Evolutionary conservation across 2,329 filamentous ascomycete species (phyloP).

Genomic region (Hortaea sp.): DNA sequence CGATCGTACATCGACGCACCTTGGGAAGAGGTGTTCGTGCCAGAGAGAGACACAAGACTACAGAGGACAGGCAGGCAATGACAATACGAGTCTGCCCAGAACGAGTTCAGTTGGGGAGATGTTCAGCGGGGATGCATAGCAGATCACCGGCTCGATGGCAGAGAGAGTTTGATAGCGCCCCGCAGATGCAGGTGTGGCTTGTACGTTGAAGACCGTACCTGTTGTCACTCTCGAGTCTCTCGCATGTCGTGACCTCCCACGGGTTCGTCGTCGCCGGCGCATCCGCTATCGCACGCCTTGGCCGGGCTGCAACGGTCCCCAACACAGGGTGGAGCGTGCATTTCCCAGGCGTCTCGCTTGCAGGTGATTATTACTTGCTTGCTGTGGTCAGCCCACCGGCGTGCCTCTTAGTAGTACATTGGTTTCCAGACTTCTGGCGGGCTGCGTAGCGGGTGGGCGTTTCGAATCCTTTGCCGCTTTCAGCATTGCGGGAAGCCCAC

Average conservation of each 20-base stretch:
- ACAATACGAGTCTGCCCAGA: too few species aligned
- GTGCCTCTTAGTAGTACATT: too few species aligned
- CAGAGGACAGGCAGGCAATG: too few species aligned
- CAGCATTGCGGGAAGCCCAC: neutral
- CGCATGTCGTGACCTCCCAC: conserved; percentile 1
- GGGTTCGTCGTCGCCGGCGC: conserved; percentile 7
- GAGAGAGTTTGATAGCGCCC: neutral
- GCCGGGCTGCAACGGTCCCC: conserved; percentile 8
- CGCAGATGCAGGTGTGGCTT: neutral
- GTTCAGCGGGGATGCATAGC: too few species aligned
- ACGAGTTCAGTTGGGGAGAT: too few species aligned
- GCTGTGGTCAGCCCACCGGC: neutral
- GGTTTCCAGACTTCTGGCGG: neutral
- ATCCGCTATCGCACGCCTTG: conserved; percentile 11
- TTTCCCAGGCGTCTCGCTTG: neutral
- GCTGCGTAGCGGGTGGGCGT: neutral
- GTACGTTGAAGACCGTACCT: neutral
- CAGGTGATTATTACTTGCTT: neutral
- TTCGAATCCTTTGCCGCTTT: too few species aligned
- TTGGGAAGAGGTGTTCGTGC: too few species aligned
- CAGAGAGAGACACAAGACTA: too few species aligned
- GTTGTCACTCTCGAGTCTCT: neutral
- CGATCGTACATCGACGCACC: too few species aligned
- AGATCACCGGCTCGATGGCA: too few species aligned
- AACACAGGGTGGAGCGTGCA: conserved; percentile 9